Evolutionary conservation across 192 early-diverging fungal species (phyloP).

Genomic region (Pilobolus umbonatus): DNA sequence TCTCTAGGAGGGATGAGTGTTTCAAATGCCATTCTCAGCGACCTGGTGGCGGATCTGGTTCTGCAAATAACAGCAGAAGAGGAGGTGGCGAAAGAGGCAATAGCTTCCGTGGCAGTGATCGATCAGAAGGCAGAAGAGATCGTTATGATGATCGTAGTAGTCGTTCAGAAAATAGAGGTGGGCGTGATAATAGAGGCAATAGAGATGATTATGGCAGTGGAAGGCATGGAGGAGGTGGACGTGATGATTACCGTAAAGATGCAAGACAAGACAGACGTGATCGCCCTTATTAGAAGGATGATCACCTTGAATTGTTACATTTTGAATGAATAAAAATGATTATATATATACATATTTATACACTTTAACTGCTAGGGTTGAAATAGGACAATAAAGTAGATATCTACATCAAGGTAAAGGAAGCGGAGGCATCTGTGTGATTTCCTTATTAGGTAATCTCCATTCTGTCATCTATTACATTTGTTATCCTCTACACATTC

Average conservation of each 20-base stretch:
- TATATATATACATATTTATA: no score
- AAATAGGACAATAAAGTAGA: no score
- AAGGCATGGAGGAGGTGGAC: constrained; percentile 32
- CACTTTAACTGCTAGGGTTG: no score
- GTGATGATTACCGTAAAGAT: constrained; percentile 40
- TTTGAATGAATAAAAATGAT: background rate
- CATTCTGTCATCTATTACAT: no score
- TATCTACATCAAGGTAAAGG: no score
- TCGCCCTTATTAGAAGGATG: constrained; percentile 37
- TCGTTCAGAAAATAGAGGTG: background rate
- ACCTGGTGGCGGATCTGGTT: constrained; percentile 38
- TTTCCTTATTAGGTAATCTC: no score
- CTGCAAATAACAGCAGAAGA: constrained; percentile 30
- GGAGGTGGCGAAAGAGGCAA: constrained; percentile 33
- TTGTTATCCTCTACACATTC: no score
- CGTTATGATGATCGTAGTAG: constrained; percentile 29
- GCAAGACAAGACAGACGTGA: constrained; percentile 42
- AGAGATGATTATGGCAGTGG: no score
- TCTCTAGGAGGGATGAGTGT: constrained; percentile 58
- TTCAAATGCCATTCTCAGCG: constrained; percentile 59
- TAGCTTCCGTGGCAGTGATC: constrained; percentile 28
- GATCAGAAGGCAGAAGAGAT: constrained; percentile 28
- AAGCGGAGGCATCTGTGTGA: no score
- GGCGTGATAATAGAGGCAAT: background rate
- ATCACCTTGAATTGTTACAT: constrained; percentile 3